Base-by-base conservation (phyloP, 805 yeast species). In the Metschnikowia henanensis region DNA sequence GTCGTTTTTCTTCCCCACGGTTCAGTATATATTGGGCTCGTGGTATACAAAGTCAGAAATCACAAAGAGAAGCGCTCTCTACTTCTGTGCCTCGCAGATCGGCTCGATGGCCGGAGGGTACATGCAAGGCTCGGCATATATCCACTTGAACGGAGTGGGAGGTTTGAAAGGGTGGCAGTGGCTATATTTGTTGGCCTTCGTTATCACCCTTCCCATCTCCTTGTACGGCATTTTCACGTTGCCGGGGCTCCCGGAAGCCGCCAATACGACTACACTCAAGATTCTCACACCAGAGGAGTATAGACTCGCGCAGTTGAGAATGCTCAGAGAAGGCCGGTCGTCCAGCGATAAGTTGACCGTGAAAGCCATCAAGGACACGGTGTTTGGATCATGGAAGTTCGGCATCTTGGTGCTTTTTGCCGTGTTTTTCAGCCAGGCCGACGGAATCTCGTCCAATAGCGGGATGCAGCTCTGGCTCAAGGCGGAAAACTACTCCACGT, bases 161-260 rank as follows among this genome's bases (percentile, higher is more conserved):
- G 73, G 78, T 5, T 26, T 73, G 64, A 66, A 61, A 20, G 79
- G 80, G 25, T 83, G 89, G 89, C 68, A 75, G 39, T 84, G 83
- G 80, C 64, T 83, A 19, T 84, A 83, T 50, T 56, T 84, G 19
- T 70, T 84, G 41, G 87, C 82, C 57, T 89, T 89, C 7, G 41
- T 74, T 5, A 55, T 81, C 36, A 81, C 89, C 1, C 58, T 81
- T 4, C 19, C 59, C 2, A 68, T 84, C 51, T 89, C 88, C 1
- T 19, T 79, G 17, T 49, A 56, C 16, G 58, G 66, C 3, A 74
- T 64, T 30, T 36, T 83, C 3, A 74, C 73, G 43, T 79, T 81
- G 57, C 87, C 87, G 10, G 84, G 81, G 54, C 57, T 66, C 23
- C 83, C 84, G 9, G 76, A 72, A n/a, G 58, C 55, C 2, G 47